Evolutionary conservation across 73 alveolate genomes (phyloP).

Genomic region (Uronychia setigera): DNA sequence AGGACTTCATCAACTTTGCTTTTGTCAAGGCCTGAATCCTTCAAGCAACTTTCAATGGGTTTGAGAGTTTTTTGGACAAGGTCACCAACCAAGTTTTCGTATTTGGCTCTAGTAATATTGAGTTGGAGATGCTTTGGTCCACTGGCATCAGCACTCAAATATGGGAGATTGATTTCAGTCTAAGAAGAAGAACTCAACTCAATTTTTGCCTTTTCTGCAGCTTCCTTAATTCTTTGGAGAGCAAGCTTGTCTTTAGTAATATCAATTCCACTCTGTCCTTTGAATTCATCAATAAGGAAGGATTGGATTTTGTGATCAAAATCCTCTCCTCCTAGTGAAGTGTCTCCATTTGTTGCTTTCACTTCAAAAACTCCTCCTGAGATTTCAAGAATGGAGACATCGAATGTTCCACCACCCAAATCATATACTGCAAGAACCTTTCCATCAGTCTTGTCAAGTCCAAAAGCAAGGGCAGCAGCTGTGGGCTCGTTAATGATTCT

Average conservation of each 20-base stretch:
- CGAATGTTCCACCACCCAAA: constrained; percentile 99
- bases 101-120: constrained; percentile 86
- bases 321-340: constrained; percentile 98
- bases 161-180: constrained; percentile 92
- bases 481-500: constrained; percentile 99
- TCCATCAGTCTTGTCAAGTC: constrained; percentile 94
- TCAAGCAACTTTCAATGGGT: constrained; percentile 87
- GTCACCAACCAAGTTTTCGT: constrained; percentile 74
- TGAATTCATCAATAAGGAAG: constrained; percentile 84
- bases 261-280: constrained; percentile 84
- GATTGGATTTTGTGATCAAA: constrained; percentile 80
- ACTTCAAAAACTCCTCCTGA: constrained; percentile 97
- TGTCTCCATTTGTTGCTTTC: constrained; percentile 97
- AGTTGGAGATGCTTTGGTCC: constrained; percentile 94
- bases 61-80: constrained; percentile 76
- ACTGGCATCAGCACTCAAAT: constrained; percentile 88
- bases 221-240: constrained; percentile 90
- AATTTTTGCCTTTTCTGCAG: constrained; percentile 97
- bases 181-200: constrained; percentile 87
- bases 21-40: constrained; percentile 91
- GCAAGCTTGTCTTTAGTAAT: constrained; percentile 88
- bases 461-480: constrained; percentile 99
- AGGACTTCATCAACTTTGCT: constrained; percentile 93
- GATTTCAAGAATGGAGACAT: constrained; percentile 94
- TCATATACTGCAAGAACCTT: constrained; percentile 96